A percentile compares a stretch with the other conserved stretches of the same genome.
These are phyloP conservation scores for Capniomyces stellatus DNA, from an alignment of 371 early-diverging fungal genomes.

Conservation along the genomic window DNA sequence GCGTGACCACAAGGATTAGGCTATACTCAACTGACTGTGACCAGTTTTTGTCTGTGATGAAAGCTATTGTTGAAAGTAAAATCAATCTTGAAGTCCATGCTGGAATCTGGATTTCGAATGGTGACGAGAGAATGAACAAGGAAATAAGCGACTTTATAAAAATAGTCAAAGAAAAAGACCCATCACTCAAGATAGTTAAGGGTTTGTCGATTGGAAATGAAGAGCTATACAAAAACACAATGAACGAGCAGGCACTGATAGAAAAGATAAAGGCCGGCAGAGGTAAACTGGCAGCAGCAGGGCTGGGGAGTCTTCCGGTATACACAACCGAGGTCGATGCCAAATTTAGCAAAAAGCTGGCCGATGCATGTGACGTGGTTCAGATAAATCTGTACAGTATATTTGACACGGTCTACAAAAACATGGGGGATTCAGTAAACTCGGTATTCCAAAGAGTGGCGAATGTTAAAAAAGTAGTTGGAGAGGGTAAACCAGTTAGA, in stretches of 20 bases:
- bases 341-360: conserved; percentile 11
- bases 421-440: conserved; percentile 13
- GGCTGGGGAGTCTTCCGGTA: conserved; percentile 16
- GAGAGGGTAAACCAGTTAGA: conserved; percentile 14
- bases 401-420: conserved; percentile 11
- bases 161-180: conserved; percentile 12
- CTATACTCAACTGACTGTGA: conserved; percentile 25
- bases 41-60: conserved; percentile 13
- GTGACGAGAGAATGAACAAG: conserved; percentile 10
- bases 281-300: conserved; percentile 12
- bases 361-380: conserved; percentile 15
- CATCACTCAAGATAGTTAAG: conserved; percentile 8
- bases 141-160: conserved; percentile 17
- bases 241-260: conserved; percentile 15
- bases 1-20: conserved; percentile 18
- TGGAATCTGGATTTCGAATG: conserved; percentile 19
- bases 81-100: conserved; percentile 14
- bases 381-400: conserved; percentile 22
- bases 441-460: conserved; percentile 17
- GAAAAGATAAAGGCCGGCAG: conserved; percentile 17
- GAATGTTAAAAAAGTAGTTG: conserved; percentile 5
- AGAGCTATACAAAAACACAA: conserved; percentile 13
- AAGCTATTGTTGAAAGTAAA: conserved; percentile 14
- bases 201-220: conserved; percentile 25
- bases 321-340: conserved; percentile 22